Evolutionary conservation across 495 filamentous ascomycete species (phyloP), one percentile per base, ranked within the genome.

Genomic region (Annulohypoxylon moriforme): DNA sequence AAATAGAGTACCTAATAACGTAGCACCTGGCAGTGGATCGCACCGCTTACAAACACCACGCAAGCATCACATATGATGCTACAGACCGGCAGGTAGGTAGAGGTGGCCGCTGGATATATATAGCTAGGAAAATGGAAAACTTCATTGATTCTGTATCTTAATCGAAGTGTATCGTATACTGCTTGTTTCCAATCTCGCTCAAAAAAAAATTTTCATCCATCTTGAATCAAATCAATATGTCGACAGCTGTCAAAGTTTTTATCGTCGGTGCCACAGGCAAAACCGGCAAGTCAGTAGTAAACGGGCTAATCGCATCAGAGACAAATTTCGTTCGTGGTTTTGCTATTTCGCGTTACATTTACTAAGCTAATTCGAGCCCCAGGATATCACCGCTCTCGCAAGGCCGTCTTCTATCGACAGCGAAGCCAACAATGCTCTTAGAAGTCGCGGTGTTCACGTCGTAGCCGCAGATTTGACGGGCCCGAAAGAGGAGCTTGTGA

Each of bases 351-450:
- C 24, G 2, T 10, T 33, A 9, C 3, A 11, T 8, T 16, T 20
- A 14, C 9, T n/a, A 44, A 13, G 29, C 58, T 60, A 59, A 55
- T 44, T 42, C 11, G 0, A 33, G 5, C 27, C 8, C 40, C 33
- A 87, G 86, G 83, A 88, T 31, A 78, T 89, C n/a, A 72, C 78
- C 60, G 81, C 81, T 44, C 79, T 88, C 16, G 75, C 85, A 46
- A 83, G 85, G 11, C 83, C 85, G 11, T 74, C 78, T 9, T 88
- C 87, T 4, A 72, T 80, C 38, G 71, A 81, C 50, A 89, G 85
- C 56, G 84, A 84, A 11, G 81, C 81, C 25, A 78, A 85, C 47
- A 44, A 71, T 10, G 75, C 75, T 6, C 76, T 89, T 36, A 72
- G 79, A 67, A 77, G 81, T 16, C 80, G 82, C 14, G 86, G 86